Conservation (phyloP, 176 grass and related monocot species). For the Musa beccarii region DNA sequence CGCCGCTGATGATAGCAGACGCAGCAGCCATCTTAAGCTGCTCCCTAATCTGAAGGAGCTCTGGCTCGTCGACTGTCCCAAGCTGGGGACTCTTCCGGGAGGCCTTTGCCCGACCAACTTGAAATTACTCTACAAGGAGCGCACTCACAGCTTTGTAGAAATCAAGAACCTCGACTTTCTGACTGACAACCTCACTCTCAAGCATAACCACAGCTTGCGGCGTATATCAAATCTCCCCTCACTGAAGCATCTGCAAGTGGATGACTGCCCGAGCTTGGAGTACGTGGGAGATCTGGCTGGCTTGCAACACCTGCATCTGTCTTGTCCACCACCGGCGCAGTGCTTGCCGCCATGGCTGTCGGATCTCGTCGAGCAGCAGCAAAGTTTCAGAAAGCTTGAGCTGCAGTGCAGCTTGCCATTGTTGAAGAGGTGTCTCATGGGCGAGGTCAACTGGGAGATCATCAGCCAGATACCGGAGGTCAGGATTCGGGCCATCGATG, state of each 20-base stretch:
- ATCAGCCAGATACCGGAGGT: neutral
- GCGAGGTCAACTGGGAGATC: neutral
- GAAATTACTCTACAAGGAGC: too few relatives aligned
- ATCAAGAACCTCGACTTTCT: conserved; percentile 22
- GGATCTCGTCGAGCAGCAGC: neutral
- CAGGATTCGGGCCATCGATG: neutral
- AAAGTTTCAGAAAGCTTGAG: neutral
- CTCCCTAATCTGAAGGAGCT: conserved; percentile 59
- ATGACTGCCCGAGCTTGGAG: conserved; percentile 59
- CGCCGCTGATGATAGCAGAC: too few relatives aligned
- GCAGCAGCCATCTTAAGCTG: neutral
- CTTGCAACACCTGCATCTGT: conserved; percentile 41
- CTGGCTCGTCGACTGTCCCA: conserved; percentile 54
- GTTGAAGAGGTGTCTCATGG: neutral
- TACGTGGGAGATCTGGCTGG: conserved; percentile 45
- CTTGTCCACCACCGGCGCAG: conserved; percentile 37
- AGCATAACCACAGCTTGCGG: conserved; percentile 47
- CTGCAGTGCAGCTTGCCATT: neutral
- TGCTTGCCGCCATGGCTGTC: neutral
- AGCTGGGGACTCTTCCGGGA: conserved; percentile 66
- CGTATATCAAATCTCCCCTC: conserved; percentile 40
- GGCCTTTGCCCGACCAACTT: conserved; percentile 34
- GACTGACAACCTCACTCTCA: conserved; percentile 36
- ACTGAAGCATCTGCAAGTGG: conserved; percentile 31
- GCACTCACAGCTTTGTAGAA: too few relatives aligned